These are phyloP conservation scores for Falciphora oryzae DNA, from an alignment of 2,329 filamentous ascomycete species.

Conservation along the genomic window DNA sequence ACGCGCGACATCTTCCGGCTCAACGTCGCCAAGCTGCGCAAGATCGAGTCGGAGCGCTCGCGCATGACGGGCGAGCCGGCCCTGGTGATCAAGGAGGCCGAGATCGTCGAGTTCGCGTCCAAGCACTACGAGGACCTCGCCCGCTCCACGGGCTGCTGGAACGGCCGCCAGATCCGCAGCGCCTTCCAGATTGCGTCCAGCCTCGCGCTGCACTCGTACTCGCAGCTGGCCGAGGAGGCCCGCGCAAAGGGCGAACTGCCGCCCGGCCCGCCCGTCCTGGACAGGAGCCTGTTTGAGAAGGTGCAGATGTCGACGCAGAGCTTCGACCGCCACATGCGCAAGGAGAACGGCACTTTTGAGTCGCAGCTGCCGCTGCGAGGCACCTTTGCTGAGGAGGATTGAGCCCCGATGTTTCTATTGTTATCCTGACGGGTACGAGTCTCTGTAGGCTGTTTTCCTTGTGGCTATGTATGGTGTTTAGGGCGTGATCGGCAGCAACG, in stretches of 20 bases:
- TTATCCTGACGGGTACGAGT: no score
- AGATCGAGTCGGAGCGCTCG: conserved; percentile 12
- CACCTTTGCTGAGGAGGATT: not conserved
- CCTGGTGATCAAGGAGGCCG: conserved; percentile 10
- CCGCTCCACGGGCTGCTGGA: conserved; percentile 12
- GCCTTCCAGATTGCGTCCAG: conserved; percentile 23
- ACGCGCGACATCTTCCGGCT: conserved; percentile 16
- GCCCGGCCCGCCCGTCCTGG: not conserved
- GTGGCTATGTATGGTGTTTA: no score
- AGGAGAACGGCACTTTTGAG: not conserved
- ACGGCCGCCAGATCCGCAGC: conserved; percentile 33
- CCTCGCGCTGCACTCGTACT: conserved; percentile 11
- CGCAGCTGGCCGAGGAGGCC: not conserved
- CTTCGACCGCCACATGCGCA: not conserved
- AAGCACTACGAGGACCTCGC: conserved; percentile 5
- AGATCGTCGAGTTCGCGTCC: conserved; percentile 10
- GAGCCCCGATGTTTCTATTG: not conserved
- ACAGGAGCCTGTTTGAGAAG: not conserved
- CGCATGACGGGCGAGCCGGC: not conserved
- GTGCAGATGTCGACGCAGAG: not conserved
- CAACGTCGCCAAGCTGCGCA: conserved; percentile 14
- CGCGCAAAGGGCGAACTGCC: not conserved
- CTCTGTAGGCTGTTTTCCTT: no score
- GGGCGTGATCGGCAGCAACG: no score
- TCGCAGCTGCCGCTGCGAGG: not conserved